Conservation (phyloP, 371 early-diverging fungal genomes). For the Zychaea mexicana region DNA sequence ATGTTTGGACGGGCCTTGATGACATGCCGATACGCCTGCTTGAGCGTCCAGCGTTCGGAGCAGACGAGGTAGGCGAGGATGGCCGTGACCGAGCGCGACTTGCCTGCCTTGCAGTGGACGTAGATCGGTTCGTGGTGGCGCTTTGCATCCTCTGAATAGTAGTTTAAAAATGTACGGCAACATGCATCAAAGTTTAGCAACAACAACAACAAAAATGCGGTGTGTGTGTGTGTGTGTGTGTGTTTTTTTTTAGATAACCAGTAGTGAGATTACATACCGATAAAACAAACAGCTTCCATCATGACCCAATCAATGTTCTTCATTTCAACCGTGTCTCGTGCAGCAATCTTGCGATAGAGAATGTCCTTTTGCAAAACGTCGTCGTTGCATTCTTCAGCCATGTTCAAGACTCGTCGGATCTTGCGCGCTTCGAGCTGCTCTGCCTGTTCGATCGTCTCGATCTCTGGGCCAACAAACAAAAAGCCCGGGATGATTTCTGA, state of each 20-base stretch:
- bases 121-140: constrained; percentile 64
- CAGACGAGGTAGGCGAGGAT: constrained; percentile 77
- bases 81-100: constrained; percentile 80
- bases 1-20: constrained; percentile 71
- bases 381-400: constrained; percentile 69
- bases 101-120: constrained; percentile 88
- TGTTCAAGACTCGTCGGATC: constrained; percentile 59
- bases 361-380: constrained; percentile 26
- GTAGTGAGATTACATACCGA: constrained; percentile 58
- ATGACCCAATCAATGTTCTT: constrained; percentile 62
- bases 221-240: too few species aligned
- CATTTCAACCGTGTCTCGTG: constrained; percentile 65
- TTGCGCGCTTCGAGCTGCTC: constrained; percentile 44
- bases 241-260: background rate
- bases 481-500: constrained; percentile 65
- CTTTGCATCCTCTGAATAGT: constrained; percentile 40
- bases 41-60: constrained; percentile 68
- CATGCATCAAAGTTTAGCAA: background rate
- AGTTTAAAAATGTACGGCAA: too few species aligned
- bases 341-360: constrained; percentile 58
- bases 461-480: constrained; percentile 64
- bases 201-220: too few species aligned
- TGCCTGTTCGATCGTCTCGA: constrained; percentile 53
- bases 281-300: constrained; percentile 59
- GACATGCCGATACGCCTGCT: constrained; percentile 76